A percentile compares a stretch with the other conserved stretches of the same genome.
phyloP scores from a whole-genome alignment of 164 flowering plant species.

The Kalanchoe fedtschenkoi region DNA sequence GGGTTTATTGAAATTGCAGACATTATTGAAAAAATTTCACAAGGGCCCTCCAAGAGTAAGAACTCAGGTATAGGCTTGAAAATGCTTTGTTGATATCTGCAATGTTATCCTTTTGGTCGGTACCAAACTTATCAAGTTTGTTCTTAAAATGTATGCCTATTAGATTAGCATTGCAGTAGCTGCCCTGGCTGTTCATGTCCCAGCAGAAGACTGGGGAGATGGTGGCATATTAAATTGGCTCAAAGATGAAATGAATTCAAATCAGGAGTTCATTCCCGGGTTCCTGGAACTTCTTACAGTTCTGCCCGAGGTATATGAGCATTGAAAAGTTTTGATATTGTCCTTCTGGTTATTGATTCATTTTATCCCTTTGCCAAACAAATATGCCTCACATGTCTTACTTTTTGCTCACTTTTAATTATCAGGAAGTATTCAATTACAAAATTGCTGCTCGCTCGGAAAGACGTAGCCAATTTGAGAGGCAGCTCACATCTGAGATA shows the following conservation, averaged over 20 bases:
- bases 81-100: conserved; percentile 13
- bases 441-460: conserved; percentile 91
- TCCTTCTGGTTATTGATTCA: no score
- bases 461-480: conserved; percentile 89
- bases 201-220: conserved; percentile 93
- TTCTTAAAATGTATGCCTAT: conserved; percentile 22
- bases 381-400: no score
- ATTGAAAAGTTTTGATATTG: background rate
- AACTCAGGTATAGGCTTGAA: conserved; percentile 60
- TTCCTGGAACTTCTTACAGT: conserved; percentile 87
- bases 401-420: background rate
- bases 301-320: conserved; percentile 70
- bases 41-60: conserved; percentile 92
- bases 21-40: conserved; percentile 65
- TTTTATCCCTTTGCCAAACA: no score
- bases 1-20: conserved; percentile 36
- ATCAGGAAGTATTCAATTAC: conserved; percentile 79
- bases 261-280: conserved; percentile 72
- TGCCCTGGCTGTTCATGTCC: conserved; percentile 94
- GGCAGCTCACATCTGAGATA: conserved; percentile 65
- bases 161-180: conserved; percentile 99
- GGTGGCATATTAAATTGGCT: conserved; percentile 92
- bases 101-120: conserved; percentile 11
- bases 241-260: conserved; percentile 78
- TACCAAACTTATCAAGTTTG: conserved; percentile 4